A percentile compares a stretch with the other conserved stretches of the same genome.
These are phyloP conservation scores for Tetradesmus lagerheimii DNA, from an alignment of 139 green algal genomes.

Conservation along the genomic window DNA sequence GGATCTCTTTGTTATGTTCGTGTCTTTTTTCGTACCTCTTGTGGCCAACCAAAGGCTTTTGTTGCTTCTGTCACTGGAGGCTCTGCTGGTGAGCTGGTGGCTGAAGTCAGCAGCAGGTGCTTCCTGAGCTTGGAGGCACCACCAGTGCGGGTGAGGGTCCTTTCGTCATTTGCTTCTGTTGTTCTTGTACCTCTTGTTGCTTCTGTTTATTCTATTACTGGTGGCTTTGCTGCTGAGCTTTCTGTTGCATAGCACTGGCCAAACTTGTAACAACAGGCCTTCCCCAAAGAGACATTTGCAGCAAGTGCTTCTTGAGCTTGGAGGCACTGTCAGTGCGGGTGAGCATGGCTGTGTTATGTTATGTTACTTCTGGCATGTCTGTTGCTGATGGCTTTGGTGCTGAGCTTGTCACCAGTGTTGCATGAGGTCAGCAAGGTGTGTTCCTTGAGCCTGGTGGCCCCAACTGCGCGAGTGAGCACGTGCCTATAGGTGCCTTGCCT, in stretches of 20 bases:
- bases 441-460: slow-evolving; percentile 81
- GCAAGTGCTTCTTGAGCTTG: slow-evolving; percentile 72
- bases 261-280: too few relatives aligned
- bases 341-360: background rate
- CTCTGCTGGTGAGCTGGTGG: slow-evolving; percentile 90
- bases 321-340: slow-evolving; percentile 55
- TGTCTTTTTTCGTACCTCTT: background rate
- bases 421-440: slow-evolving; percentile 68
- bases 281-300: too few relatives aligned
- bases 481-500: too few relatives aligned
- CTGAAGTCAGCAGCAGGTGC: slow-evolving; percentile 71
- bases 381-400: slow-evolving; percentile 87
- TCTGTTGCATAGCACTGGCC: slow-evolving; percentile 76
- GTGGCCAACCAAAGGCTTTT: too few relatives aligned
- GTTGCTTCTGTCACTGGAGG: slow-evolving; percentile 62
- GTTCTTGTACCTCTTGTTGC: too few relatives aligned
- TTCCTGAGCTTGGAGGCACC: slow-evolving; percentile 83
- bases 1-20: background rate
- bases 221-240: slow-evolving; percentile 93
- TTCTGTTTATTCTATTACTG: too few relatives aligned
- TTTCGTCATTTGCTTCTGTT: too few relatives aligned
- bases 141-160: slow-evolving; percentile 64
- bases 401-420: slow-evolving; percentile 88
- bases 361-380: too few relatives aligned
- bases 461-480: slow-evolving; percentile 72